Base-by-base conservation (phyloP, 2,329 filamentous ascomycete species). In the Ustilaginoidea virens region DNA sequence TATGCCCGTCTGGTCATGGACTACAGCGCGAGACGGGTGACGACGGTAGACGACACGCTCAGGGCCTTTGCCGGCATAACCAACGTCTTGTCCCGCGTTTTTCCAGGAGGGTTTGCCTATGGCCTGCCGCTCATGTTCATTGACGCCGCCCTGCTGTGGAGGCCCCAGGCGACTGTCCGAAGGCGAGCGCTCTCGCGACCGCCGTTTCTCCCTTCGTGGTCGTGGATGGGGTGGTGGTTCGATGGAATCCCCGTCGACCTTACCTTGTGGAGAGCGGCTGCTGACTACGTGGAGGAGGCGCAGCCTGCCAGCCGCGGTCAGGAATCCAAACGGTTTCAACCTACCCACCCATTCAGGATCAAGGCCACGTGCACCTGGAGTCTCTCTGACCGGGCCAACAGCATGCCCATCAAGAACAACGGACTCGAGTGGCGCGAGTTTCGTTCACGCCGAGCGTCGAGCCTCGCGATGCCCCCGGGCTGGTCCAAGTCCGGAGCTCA, bases 211-310 rank as follows among this genome's bases (percentile, higher is more conserved):
- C 58, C 58, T 1, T 58, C 54, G 4, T 61, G 58, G 58, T 58
- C 56, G 17, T 61, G 58, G 58, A 55, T 61, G 50, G 57, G 58
- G 14, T 61, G 58, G 58, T 59, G 55, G 50, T 58, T 56, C 31
- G 58, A 61, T 32, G 54, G 51, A 17, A 45, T 60, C 10, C 48
- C 56, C 5, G 52, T 55, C 10, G 58, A 61, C 30, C 36, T 60
- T 32, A 45, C 42, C 5, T 42, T 61, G 8, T 61, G 58, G 58
- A 49, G 49, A 27, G 55, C 56, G 1, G 52, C 55, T 2, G 53
- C 53, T 7, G 57, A 61, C 37, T 60, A 60, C 29, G 48, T 61
- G 7, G 52, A 58, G 34, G 49, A 55, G 17, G 45, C 52, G 5
- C 44, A 40, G 7, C 35, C 44, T 1, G 39, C 38, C 4, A 52